Base-by-base conservation (phyloP, 2,329 filamentous ascomycete genomes). In the Rhytidhysteron rufulum region DNA sequence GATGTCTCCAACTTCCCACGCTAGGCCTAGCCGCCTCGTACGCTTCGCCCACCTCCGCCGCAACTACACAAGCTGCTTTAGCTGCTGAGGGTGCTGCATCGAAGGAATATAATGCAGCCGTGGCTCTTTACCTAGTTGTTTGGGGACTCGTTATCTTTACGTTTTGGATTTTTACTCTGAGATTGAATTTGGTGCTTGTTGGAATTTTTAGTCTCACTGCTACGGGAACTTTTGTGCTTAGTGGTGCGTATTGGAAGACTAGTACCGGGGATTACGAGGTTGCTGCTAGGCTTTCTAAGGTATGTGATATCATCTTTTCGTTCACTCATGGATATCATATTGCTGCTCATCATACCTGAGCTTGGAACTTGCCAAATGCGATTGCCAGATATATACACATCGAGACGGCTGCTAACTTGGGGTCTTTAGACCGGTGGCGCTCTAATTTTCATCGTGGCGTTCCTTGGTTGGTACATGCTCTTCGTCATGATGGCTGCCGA, bases 131-230 rank as follows among this genome's bases (percentile, higher is more conserved):
- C 48, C 58, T 76, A 4, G 57, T 77, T 4, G 69, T 75, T 4
- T 77, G 74, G 73, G 74, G 73, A 0, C 76, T 77, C 31, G 73
- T 71, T 8, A 55, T 77, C 13, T 67, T 72, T 20, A 76, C 73
- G 0, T 75, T 74, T 41, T 74, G 71, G 51, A 55, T 77, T 34
- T 77, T 77, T 45, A 72, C 73, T 0, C 57, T 73, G 15, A 69
- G 70, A 53, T 75, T 75, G 35, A 77, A 77, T 48, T 47, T 58
- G 3, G 68, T 76, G 1, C 75, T 77, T 42, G 69, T 72, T 0
- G 39, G 60, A 1, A 77, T 78, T 38, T 77, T 77, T 41, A 53
- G 69, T 3, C 63, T 73, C 17, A 72, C 73, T 11, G 72, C 68
- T 15, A 51, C 66, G 0, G 72, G 65, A 2, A 59, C 59, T 13